A percentile compares a stretch with the other conserved stretches of the same genome.
Conservation (phyloP, 2,329 filamentous ascomycete genomes). For the Coniochaeta hoffmannii region DNA sequence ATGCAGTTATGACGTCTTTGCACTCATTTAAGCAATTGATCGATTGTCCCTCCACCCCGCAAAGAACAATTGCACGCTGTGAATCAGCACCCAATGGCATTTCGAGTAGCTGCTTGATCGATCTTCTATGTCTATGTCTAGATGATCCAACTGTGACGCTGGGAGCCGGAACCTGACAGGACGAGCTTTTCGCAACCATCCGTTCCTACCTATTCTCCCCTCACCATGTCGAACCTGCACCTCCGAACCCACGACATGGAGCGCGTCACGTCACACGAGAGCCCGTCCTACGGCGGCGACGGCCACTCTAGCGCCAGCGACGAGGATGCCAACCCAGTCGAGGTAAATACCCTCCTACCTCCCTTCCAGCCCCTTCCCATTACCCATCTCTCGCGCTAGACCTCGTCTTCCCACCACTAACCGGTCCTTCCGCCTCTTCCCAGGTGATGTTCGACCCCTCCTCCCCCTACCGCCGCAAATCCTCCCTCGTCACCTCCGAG, state of each 20-base stretch:
- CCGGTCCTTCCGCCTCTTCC: neutral
- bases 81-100: neutral
- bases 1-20: neutral
- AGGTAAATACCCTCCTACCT: slow-evolving; percentile 29
- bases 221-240: neutral
- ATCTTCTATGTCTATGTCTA: too few relatives aligned
- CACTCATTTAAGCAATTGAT: neutral
- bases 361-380: neutral
- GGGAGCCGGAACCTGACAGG: too few relatives aligned
- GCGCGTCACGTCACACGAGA: neutral
- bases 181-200: too few relatives aligned
- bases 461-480: slow-evolving; percentile 58
- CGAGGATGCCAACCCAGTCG: slow-evolving; percentile 42
- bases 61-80: neutral
- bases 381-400: neutral
- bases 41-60: neutral
- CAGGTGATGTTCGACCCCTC: slow-evolving; percentile 56
- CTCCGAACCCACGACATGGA: neutral
- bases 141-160: too few relatives aligned
- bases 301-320: slow-evolving; percentile 38
- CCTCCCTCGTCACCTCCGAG: slow-evolving; percentile 44
- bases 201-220: neutral
- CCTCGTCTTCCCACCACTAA: neutral
- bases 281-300: slow-evolving; percentile 19
- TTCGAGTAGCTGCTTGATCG: too few relatives aligned